These are phyloP conservation scores for Boletales sp. DNA, from an alignment of 768 basidiomycete species.

Conservation along the genomic window DNA sequence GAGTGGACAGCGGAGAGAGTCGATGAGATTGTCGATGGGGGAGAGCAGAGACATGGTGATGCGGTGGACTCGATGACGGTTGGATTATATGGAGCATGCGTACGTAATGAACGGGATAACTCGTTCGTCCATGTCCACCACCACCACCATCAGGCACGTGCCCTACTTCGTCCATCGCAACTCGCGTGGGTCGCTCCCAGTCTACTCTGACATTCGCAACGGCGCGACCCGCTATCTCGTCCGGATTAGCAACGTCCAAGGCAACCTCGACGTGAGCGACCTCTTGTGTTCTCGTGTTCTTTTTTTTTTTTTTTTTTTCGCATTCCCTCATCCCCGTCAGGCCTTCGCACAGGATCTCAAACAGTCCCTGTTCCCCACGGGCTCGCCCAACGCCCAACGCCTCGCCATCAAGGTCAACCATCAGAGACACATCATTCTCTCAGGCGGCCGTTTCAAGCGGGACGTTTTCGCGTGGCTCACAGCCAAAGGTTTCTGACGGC, in stretches of 20 bases:
- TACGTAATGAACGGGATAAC: neutral
- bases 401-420: slow-evolving; percentile 46
- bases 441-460: slow-evolving; percentile 62
- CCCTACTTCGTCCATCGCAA: slow-evolving; percentile 67
- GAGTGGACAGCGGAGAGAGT: too few species aligned
- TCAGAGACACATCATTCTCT: slow-evolving; percentile 53
- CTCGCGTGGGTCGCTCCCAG: slow-evolving; percentile 62
- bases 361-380: slow-evolving; percentile 45
- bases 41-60: slow-evolving; percentile 8
- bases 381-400: slow-evolving; percentile 44
- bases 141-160: slow-evolving; percentile 17
- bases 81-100: neutral
- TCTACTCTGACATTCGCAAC: slow-evolving; percentile 73
- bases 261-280: slow-evolving; percentile 50
- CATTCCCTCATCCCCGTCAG: slow-evolving; percentile 31
- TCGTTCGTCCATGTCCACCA: neutral
- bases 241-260: slow-evolving; percentile 66
- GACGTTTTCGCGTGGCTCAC: slow-evolving; percentile 61
- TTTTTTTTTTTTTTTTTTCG: neutral
- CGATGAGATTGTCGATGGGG: too few species aligned
- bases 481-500: slow-evolving; percentile 55
- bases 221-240: slow-evolving; percentile 55
- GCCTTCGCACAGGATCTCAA: slow-evolving; percentile 56
- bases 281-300: neutral
- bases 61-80: neutral